phyloP scores from a whole-genome alignment of 768 basidiomycete species.

The Rhodotorula sphaerocarpa region DNA sequence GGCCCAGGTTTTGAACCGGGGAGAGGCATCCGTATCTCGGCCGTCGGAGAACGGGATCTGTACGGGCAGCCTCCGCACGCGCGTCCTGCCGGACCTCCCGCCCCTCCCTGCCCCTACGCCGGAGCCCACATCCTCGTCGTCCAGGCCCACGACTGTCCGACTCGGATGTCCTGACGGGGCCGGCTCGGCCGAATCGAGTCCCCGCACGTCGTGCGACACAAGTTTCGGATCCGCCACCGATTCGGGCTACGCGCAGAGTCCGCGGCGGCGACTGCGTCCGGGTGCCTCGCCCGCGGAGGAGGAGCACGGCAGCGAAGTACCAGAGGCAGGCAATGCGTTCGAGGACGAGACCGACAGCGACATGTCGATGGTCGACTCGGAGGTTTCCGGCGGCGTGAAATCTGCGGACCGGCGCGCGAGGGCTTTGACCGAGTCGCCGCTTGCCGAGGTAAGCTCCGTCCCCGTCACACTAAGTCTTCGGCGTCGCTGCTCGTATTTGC shows the following conservation, averaged over 20 bases:
- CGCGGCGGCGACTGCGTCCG: too few relatives aligned
- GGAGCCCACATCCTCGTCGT: not conserved
- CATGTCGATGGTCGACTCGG: not conserved
- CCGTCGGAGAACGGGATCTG: conserved; percentile 21
- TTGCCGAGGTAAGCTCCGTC: conserved; percentile 19
- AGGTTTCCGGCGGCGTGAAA: too few relatives aligned
- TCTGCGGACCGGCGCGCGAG: conserved; percentile 18
- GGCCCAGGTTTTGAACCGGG: too few relatives aligned
- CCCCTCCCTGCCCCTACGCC: not conserved
- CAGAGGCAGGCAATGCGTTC: too few relatives aligned
- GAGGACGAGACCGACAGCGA: conserved; percentile 14
- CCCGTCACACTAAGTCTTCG: too few relatives aligned
- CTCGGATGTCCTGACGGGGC: not conserved
- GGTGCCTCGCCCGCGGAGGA: too few relatives aligned
- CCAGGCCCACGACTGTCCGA: not conserved
- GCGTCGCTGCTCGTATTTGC: not conserved
- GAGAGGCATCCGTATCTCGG: not conserved
- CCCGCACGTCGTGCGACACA: not conserved
- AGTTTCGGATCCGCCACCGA: conserved; percentile 12
- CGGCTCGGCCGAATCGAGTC: not conserved
- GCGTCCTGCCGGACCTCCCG: conserved; percentile 17
- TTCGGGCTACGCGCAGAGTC: conserved; percentile 24
- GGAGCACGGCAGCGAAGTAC: too few relatives aligned
- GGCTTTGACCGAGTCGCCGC: conserved; percentile 25
- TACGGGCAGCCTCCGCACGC: conserved; percentile 22